Percentiles rank a stretch among this genome's conserved stretches.
These are phyloP conservation scores for Adansonia grandidieri DNA, from an alignment of 441 rosid species.

Conservation along the genomic window DNA sequence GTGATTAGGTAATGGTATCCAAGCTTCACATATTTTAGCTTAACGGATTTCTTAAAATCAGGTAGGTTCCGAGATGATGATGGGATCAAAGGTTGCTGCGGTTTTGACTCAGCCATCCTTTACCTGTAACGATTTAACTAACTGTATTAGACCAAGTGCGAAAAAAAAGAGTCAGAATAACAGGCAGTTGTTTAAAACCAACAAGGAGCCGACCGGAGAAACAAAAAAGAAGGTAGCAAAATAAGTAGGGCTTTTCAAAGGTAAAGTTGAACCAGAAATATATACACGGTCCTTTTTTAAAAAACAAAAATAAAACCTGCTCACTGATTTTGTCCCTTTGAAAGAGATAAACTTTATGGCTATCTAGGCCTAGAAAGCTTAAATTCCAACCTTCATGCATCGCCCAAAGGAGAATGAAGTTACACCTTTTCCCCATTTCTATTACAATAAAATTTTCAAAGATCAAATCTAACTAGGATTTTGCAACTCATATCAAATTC, in stretches of 20 bases:
- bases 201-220: neutral
- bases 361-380: neutral
- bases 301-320: neutral
- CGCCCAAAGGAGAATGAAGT: neutral
- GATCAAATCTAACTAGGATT: constrained; percentile 14
- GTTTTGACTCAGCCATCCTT: constrained; percentile 38
- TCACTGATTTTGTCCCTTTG: neutral
- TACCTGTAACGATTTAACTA: neutral
- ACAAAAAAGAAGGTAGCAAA: neutral
- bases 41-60: constrained; percentile 58
- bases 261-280: neutral
- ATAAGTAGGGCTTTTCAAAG: neutral
- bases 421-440: neutral
- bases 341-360: neutral
- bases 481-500: neutral
- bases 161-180: neutral
- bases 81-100: constrained; percentile 32
- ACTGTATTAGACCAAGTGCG: neutral
- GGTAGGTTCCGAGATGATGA: constrained; percentile 49
- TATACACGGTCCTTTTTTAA: neutral
- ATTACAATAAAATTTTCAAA: neutral
- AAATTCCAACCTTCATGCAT: neutral
- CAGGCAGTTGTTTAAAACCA: neutral
- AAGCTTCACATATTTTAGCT: constrained; percentile 61
- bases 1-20: constrained; percentile 66